Evolutionary conservation across 1,284 basidiomycete species (phyloP).

Genomic region (Naganishia sp.): DNA sequence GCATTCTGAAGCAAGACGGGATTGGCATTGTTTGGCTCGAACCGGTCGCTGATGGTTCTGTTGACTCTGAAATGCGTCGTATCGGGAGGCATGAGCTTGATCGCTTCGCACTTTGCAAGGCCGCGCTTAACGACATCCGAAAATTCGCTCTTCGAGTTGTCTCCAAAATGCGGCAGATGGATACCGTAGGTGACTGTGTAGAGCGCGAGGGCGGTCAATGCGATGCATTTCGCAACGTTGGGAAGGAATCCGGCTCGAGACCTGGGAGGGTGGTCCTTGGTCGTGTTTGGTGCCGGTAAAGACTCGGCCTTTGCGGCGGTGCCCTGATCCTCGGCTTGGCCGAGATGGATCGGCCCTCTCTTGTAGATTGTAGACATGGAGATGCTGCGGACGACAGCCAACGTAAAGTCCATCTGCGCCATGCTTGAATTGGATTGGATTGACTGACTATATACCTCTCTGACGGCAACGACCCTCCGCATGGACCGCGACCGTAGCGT

Average conservation of each 20-base stretch:
- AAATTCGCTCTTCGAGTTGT: background rate
- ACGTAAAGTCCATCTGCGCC: background rate
- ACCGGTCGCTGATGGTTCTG: conserved; percentile 69
- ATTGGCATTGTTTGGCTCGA: conserved; percentile 63
- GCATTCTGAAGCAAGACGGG: conserved; percentile 73
- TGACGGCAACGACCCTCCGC: background rate
- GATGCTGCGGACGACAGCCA: background rate
- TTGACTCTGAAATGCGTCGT: conserved; percentile 54
- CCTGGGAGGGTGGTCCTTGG: conserved; percentile 18
- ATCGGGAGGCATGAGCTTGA: conserved; percentile 30
- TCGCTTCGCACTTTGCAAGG: conserved; percentile 21
- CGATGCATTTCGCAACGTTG: background rate
- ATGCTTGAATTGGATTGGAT: too few species aligned
- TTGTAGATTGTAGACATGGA: conserved; percentile 6
- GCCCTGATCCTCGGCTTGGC: background rate
- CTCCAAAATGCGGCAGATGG: conserved; percentile 20
- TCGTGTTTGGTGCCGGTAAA: conserved; percentile 19
- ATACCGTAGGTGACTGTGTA: conserved; percentile 5
- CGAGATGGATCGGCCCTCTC: conserved; percentile 19
- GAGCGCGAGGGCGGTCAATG: background rate
- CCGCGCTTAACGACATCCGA: conserved; percentile 24
- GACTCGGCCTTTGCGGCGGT: background rate
- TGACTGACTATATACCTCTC: background rate
- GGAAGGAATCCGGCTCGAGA: background rate
- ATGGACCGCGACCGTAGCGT: conserved; percentile 4